phyloP scores from a whole-genome alignment of 495 filamentous ascomycete genomes.

The Tuber brumale region DNA sequence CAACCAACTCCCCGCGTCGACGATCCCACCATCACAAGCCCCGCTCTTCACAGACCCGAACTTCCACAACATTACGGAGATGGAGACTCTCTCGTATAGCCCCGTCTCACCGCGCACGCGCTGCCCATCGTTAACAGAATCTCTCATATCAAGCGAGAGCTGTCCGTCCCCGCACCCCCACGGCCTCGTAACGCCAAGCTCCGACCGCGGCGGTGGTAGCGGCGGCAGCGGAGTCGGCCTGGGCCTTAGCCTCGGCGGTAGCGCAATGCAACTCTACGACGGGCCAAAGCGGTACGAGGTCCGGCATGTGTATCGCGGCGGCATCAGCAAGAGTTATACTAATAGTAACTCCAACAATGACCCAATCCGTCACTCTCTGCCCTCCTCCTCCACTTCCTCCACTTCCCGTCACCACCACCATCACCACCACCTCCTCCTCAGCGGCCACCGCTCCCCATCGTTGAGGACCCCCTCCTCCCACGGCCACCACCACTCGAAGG shows the following conservation, averaged over 20 bases:
- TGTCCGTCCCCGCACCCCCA: constrained; percentile 27
- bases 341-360: background rate
- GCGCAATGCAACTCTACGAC: background rate
- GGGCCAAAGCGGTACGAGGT: background rate
- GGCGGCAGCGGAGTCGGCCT: constrained; percentile 4
- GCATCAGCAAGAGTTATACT: background rate
- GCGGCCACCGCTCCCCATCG: constrained; percentile 12
- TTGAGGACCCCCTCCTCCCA: constrained; percentile 22
- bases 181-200: constrained; percentile 29
- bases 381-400: constrained; percentile 20
- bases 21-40: background rate
- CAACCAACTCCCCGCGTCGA: background rate
- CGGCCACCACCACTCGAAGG: constrained; percentile 17
- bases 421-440: constrained; percentile 18
- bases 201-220: constrained; percentile 23
- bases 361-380: background rate
- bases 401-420: constrained; percentile 20
- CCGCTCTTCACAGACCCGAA: constrained; percentile 2
- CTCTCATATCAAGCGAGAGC: constrained; percentile 21
- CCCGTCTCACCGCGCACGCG: constrained; percentile 37
- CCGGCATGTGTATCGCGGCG: background rate
- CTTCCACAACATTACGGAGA: constrained; percentile 27
- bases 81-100: constrained; percentile 26
- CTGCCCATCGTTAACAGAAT: constrained; percentile 37
- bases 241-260: background rate